Conservation (phyloP, 768 basidiomycete genomes). For the Tulasnella sp. region DNA sequence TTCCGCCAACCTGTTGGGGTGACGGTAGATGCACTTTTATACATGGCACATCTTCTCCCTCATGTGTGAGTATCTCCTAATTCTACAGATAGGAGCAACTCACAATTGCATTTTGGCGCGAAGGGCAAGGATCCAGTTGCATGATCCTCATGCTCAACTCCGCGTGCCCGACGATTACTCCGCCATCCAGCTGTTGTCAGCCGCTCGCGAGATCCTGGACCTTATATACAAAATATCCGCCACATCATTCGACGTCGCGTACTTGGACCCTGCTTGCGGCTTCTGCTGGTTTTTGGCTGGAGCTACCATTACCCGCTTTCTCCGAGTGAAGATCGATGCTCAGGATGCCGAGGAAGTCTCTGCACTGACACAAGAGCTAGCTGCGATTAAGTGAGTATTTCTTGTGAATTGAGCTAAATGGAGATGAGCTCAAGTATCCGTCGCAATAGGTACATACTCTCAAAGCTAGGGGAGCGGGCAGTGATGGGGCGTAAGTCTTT, state of each 20-base stretch:
- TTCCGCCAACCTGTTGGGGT: constrained; percentile 57
- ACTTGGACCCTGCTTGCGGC: background rate
- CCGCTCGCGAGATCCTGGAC: constrained; percentile 3
- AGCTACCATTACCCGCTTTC: constrained; percentile 7
- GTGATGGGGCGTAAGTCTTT: constrained; percentile 11
- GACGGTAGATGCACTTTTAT: constrained; percentile 59
- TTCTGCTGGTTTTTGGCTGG: constrained; percentile 21
- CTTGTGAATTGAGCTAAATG: no score
- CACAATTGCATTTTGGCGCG: background rate
- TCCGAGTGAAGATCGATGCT: background rate
- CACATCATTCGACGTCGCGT: background rate
- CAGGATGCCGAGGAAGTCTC: background rate
- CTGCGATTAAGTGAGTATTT: background rate
- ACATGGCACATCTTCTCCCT: constrained; percentile 45
- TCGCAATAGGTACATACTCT: constrained; percentile 1
- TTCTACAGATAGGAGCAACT: constrained; percentile 37
- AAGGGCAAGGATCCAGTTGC: constrained; percentile 11
- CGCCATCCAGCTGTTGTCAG: background rate
- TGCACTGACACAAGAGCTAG: background rate
- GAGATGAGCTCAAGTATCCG: no score
- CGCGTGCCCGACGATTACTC: background rate
- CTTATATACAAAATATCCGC: background rate
- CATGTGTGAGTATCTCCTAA: constrained; percentile 44
- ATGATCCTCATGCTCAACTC: constrained; percentile 13
- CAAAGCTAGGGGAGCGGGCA: constrained; percentile 24